Evolutionary conservation across 257 asterid genomes (phyloP), one percentile per base, ranked within the genome.

Genomic region (Verbascum thapsus): DNA sequence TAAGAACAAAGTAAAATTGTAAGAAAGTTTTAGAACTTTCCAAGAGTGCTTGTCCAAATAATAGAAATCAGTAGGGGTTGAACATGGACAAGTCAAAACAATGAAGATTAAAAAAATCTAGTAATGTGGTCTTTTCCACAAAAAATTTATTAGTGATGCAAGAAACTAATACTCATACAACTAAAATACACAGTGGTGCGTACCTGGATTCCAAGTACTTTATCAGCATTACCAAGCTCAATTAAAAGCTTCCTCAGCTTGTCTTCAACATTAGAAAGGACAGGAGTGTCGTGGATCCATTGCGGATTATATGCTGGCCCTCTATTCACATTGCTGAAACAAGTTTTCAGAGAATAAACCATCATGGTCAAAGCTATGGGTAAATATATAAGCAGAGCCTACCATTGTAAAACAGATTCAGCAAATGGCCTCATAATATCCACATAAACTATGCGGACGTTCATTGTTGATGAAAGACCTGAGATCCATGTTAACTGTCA

Each of bases 341-440:
- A 74, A 67, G 57, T 74, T 47, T 58, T 61, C 41, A 74, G 44
- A 35, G 50, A 71, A 54, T 61, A 48, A 58, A 71, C 68, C 69
- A 80, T 61, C 53, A 7, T 12, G 56, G 13, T 26, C 2, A 2
- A 26, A 58, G 59, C 49, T 63, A 44, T 19, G 61, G 11, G 42
- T 63, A 53, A 69, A 37, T 55, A 66, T 5, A 75, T 60, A 37
- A 30, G 42, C 61, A 59, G 59, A 65, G 68, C 83, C 70, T 78
- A 88, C 98, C 86, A 50, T 69, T 92, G 86, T 74, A 92, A 70
- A 65, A 76, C 91, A 82, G 90, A 92, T 79, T 92, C 98, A 43
- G 98, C 98, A 85, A 88, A 92, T 35, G 98, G 98, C 73, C 97
- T 82, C 98, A 92, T 92, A 71, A 92, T 76, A 64, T 92, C 97